Percentiles rank a stretch among this genome's conserved stretches.
phyloP scores from a whole-genome alignment of 2,329 filamentous ascomycete species.

The Colletotrichum endophyticum region DNA sequence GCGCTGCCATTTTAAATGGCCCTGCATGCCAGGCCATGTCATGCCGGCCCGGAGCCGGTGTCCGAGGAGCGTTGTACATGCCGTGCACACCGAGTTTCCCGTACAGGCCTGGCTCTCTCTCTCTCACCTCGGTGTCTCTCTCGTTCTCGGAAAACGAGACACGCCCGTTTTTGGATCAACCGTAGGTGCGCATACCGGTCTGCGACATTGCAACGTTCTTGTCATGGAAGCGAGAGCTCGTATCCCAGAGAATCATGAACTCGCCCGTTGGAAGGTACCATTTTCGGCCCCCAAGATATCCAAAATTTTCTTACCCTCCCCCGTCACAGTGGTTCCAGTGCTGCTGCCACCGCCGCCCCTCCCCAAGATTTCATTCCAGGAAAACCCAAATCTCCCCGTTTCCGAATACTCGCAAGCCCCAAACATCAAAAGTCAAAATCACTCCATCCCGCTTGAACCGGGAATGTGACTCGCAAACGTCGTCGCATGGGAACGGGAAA shows the following conservation, averaged over 20 bases:
- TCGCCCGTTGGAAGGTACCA: background rate
- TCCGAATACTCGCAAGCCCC: background rate
- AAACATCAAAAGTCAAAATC: constrained; percentile 6
- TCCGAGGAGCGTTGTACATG: constrained; percentile 4
- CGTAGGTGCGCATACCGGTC: background rate
- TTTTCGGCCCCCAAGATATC: background rate
- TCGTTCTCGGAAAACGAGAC: background rate
- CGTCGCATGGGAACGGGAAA: background rate
- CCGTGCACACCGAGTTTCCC: constrained; percentile 7
- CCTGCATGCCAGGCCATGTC: background rate
- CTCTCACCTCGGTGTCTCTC: background rate
- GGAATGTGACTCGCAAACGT: constrained; percentile 11
- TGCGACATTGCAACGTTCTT: background rate
- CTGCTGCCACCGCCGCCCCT: background rate
- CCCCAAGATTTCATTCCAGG: background rate
- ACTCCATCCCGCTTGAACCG: background rate
- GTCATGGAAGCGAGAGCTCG: background rate
- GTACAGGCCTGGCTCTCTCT: background rate
- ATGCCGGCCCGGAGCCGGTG: background rate
- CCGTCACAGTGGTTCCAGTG: background rate
- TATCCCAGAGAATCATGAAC: background rate
- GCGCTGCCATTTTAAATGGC: background rate
- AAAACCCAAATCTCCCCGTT: background rate
- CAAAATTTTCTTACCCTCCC: background rate
- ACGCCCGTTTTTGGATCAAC: background rate